phyloP scores from a whole-genome alignment of 495 filamentous ascomycete species.

The Lineolata rhizophorae region DNA sequence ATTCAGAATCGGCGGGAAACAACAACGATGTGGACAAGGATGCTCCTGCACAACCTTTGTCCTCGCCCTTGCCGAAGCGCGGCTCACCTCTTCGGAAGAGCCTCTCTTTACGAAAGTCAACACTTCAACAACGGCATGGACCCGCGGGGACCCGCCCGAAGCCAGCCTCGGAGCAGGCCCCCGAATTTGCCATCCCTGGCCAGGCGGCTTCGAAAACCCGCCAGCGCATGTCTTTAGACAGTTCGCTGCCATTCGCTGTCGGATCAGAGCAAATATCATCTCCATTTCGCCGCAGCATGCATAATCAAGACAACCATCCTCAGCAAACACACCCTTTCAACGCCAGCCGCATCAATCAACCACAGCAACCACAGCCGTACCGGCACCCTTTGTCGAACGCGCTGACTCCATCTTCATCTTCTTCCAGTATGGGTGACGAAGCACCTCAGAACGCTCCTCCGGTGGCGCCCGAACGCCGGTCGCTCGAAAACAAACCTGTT shows the following conservation, averaged over 20 bases:
- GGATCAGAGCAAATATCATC: no score
- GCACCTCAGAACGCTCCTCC: constrained; percentile 5
- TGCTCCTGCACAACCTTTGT: constrained; percentile 2
- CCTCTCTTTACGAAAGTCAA: constrained; percentile 47
- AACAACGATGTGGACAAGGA: constrained; percentile 3
- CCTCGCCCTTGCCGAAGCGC: constrained; percentile 25
- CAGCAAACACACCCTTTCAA: constrained; percentile 16
- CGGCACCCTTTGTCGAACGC: constrained; percentile 1
- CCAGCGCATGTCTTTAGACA: constrained; percentile 56
- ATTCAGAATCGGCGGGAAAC: neutral
- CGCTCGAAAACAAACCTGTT: neutral
- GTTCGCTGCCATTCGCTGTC: constrained; percentile 49
- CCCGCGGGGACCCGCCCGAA: constrained; percentile 1
- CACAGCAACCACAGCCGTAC: constrained; percentile 17
- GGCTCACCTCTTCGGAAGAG: constrained; percentile 7
- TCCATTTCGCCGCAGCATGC: no score
- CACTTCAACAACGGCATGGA: constrained; percentile 52
- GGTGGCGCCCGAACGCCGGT: neutral
- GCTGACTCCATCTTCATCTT: constrained; percentile 1
- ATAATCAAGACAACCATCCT: no score
- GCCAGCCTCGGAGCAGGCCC: constrained; percentile 14
- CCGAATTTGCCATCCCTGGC: constrained; percentile 25
- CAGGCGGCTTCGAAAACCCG: constrained; percentile 26
- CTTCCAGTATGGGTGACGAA: constrained; percentile 15
- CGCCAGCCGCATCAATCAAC: constrained; percentile 15